Conservation (phyloP, 2,329 filamentous ascomycete genomes). For the Colletotrichum limetticola region DNA sequence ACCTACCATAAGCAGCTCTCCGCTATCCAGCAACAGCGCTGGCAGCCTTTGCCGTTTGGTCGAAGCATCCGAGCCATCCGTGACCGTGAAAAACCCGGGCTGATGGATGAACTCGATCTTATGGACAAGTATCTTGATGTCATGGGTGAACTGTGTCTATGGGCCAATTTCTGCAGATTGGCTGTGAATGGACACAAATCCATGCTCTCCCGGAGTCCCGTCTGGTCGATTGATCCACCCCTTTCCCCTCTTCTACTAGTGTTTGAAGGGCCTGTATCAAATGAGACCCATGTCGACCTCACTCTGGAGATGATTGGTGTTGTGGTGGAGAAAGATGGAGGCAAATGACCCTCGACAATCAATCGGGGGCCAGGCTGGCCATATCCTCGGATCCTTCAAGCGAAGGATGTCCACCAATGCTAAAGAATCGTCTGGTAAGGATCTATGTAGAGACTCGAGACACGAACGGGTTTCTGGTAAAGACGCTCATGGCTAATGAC, state of each 20-base stretch:
- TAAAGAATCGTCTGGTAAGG: neutral
- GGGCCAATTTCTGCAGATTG: neutral
- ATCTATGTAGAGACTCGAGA: neutral
- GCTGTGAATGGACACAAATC: neutral
- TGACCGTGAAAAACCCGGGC: neutral
- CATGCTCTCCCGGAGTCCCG: neutral
- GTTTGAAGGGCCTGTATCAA: neutral
- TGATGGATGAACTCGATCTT: neutral
- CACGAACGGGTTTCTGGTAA: neutral
- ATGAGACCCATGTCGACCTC: neutral
- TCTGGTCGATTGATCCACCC: neutral
- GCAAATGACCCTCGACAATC: neutral
- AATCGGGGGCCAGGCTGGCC: neutral
- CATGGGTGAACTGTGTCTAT: neutral
- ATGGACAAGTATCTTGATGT: neutral
- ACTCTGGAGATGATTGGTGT: neutral
- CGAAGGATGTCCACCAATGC: neutral
- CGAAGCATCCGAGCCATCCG: neutral
- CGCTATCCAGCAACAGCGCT: no score
- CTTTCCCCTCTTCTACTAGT: neutral
- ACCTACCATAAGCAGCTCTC: no score
- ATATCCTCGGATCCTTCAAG: neutral
- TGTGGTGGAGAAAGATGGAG: neutral
- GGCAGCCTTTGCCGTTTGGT: neutral
- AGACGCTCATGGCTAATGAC: neutral